These are phyloP conservation scores for Porphyra umbilicalis DNA, from an alignment of 31 red algal species.

Conservation along the genomic window DNA sequence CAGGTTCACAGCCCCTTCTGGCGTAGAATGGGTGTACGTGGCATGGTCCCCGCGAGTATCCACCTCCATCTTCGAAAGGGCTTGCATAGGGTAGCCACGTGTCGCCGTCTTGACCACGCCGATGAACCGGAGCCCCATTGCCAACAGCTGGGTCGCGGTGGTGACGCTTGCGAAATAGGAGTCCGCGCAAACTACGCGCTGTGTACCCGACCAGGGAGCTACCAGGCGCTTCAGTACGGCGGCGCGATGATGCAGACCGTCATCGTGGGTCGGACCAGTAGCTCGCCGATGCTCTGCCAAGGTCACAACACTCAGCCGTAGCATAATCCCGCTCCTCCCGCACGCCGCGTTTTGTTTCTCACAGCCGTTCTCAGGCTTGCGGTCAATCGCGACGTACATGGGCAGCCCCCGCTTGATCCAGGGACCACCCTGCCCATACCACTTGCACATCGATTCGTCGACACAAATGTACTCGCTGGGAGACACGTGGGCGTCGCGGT, in stretches of 20 bases:
- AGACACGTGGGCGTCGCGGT: slow-evolving; percentile 10
- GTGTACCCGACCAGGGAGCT: slow-evolving; percentile 4
- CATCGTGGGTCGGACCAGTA: not conserved
- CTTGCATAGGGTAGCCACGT: slow-evolving; percentile 8
- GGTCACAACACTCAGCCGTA: slow-evolving; percentile 4
- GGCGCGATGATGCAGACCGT: not conserved
- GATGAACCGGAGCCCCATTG: slow-evolving; percentile 35
- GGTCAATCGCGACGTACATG: slow-evolving; percentile 25
- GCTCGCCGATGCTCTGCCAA: slow-evolving; percentile 1
- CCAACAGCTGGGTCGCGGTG: slow-evolving; percentile 1
- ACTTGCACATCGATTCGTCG: slow-evolving; percentile 49
- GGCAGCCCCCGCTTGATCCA: slow-evolving; percentile 32
- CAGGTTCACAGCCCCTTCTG: not conserved
- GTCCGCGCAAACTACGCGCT: slow-evolving; percentile 14
- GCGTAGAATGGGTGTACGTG: not conserved
- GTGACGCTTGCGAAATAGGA: slow-evolving; percentile 19
- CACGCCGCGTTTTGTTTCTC: slow-evolving; percentile 16
- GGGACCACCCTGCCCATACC: slow-evolving; percentile 39
- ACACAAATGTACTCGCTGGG: slow-evolving; percentile 24
- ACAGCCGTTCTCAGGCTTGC: slow-evolving; percentile 41
- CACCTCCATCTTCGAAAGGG: not conserved
- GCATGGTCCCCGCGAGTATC: slow-evolving; percentile 4
- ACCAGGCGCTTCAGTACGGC: slow-evolving; percentile 10
- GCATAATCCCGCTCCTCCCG: slow-evolving; percentile 11
- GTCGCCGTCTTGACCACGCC: slow-evolving; percentile 27